These are phyloP conservation scores for Caloboletus inedulis DNA, from an alignment of 1,284 basidiomycete genomes.

Conservation along the genomic window DNA sequence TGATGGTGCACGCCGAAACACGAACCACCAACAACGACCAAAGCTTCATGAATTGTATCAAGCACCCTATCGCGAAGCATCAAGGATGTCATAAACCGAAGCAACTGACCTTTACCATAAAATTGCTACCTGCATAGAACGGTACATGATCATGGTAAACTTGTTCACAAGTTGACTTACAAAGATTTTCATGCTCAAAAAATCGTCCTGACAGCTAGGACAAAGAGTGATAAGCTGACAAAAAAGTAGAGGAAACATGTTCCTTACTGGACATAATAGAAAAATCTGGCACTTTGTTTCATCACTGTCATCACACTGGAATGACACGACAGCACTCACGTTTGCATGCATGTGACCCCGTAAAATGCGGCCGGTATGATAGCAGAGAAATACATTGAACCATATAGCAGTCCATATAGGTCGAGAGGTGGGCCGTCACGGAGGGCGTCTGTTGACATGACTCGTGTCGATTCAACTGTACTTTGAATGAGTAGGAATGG, in stretches of 20 bases:
- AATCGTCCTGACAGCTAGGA: conserved; percentile 12
- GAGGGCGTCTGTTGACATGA: neutral
- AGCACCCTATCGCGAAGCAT: conserved; percentile 1
- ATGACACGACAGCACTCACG: conserved; percentile 6
- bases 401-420: neutral
- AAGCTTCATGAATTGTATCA: conserved; percentile 7
- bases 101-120: neutral
- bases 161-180: conserved; percentile 3
- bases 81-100: neutral
- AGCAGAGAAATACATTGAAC: conserved; percentile 4
- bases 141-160: neutral
- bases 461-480: too few species aligned
- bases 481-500: too few species aligned
- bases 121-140: conserved; percentile 4
- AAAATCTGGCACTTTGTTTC: conserved; percentile 4
- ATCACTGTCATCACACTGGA: too few species aligned
- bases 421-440: too few species aligned
- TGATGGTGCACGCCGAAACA: neutral
- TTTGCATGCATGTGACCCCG: conserved; percentile 17
- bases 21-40: conserved; percentile 10
- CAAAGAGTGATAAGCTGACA: neutral
- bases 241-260: neutral
- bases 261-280: conserved; percentile 16
- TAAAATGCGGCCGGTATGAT: conserved; percentile 10
- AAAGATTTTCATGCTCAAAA: conserved; percentile 2